Conservation (phyloP, 73 alveolate species). For the Paramecium caudatum region DNA sequence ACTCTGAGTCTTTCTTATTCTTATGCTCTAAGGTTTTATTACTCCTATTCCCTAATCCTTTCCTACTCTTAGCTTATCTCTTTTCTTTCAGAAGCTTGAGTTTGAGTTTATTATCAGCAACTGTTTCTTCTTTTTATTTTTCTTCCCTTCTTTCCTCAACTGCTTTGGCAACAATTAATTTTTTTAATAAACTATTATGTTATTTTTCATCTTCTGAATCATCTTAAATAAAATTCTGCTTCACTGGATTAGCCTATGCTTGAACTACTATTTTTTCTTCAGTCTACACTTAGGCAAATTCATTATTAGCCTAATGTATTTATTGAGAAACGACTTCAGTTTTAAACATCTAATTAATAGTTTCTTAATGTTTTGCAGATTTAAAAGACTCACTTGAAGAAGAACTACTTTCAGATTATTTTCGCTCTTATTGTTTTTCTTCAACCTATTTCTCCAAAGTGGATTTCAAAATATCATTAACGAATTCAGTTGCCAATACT, state of each 20-base stretch:
- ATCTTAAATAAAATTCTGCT: too few species aligned
- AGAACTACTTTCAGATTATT: neutral
- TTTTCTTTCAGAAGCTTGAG: neutral
- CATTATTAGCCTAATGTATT: too few species aligned
- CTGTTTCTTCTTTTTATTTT: too few species aligned
- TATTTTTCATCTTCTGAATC: neutral
- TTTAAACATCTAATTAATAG: too few species aligned
- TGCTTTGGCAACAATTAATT: neutral
- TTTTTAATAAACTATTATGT: neutral
- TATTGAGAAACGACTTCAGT: too few species aligned
- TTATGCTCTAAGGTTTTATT: neutral
- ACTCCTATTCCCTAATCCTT: neutral
- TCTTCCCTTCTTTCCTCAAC: neutral
- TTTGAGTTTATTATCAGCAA: neutral
- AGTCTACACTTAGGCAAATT: too few species aligned
- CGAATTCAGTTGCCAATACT: neutral
- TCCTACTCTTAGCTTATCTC: constrained; percentile 18
- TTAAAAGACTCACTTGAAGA: too few species aligned
- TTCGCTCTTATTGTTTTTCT: neutral
- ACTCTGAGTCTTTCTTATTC: neutral
- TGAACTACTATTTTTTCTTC: too few species aligned
- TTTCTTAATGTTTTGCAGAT: too few species aligned
- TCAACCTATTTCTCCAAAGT: neutral
- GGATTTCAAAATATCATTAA: neutral
- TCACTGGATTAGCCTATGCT: too few species aligned